Percentiles rank a stretch among this genome's conserved stretches.
Conservation (phyloP, 1,284 basidiomycete species). For the Leccinum subatratum region DNA sequence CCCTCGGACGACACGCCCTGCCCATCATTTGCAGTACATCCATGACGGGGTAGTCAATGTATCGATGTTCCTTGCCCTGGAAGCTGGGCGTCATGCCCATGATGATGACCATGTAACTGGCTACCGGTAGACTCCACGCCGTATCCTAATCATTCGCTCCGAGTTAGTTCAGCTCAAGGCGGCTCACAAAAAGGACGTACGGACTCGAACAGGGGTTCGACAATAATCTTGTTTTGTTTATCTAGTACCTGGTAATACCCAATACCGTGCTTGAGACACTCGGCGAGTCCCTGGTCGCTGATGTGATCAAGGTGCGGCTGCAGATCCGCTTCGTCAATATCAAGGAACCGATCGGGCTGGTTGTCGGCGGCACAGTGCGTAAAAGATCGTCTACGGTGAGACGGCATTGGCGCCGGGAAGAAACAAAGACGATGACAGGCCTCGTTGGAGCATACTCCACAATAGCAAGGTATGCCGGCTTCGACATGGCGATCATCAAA, state of each 20-base stretch:
- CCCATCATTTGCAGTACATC: constrained; percentile 99
- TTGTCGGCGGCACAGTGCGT: no score
- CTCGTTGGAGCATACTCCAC: constrained; percentile 83
- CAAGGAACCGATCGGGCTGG: no score
- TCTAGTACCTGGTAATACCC: no score
- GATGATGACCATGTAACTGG: constrained; percentile 95
- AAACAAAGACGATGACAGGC: constrained; percentile 91
- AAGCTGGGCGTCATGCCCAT: constrained; percentile 99
- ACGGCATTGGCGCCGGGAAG: constrained; percentile 89
- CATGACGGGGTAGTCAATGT: constrained; percentile 95
- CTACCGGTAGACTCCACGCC: constrained; percentile 91
- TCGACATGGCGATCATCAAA: constrained; percentile 98
- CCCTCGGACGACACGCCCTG: constrained; percentile 81
- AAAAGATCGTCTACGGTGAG: constrained; percentile 89
- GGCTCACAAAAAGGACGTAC: background rate
- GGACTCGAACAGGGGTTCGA: no score
- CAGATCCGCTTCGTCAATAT: no score
- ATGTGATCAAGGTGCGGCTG: no score
- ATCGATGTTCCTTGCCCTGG: constrained; percentile 84
- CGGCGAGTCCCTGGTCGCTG: no score
- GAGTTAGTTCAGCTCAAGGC: background rate
- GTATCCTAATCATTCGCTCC: constrained; percentile 62
- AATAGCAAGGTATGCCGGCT: constrained; percentile 93
- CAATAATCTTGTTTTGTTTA: no score
- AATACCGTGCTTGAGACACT: no score